Conservation (phyloP, 2,329 filamentous ascomycete species). For the Diaporthe caulivora region DNA sequence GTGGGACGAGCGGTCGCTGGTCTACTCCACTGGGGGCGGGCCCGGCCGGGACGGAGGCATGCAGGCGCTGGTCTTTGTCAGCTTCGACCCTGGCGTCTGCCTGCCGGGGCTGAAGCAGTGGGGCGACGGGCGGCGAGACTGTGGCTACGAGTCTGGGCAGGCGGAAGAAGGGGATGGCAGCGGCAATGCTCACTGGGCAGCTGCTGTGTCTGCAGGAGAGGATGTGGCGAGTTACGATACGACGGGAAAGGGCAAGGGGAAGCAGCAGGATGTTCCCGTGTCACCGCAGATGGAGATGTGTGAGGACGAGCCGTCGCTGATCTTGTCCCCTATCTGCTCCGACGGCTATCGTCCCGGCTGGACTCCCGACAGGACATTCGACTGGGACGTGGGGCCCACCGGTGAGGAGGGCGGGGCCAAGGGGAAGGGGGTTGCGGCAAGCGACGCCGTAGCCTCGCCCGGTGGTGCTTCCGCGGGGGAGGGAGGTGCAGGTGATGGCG, state of each 20-base stretch:
- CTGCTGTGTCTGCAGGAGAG: neutral
- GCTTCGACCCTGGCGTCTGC: slow-evolving; percentile 56
- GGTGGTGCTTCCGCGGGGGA: neutral
- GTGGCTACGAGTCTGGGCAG: neutral
- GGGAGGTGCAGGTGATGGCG: neutral
- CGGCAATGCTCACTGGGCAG: neutral
- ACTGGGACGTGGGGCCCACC: slow-evolving; percentile 14
- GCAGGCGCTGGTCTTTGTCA: slow-evolving; percentile 55
- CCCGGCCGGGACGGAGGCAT: slow-evolving; percentile 40
- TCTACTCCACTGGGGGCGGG: slow-evolving; percentile 55
- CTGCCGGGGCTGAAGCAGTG: slow-evolving; percentile 47
- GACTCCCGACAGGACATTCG: slow-evolving; percentile 14
- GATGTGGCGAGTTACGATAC: neutral
- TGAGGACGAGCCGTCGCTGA: neutral
- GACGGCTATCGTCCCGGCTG: slow-evolving; percentile 12
- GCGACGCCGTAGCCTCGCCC: neutral
- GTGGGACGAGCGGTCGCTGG: slow-evolving; percentile 61
- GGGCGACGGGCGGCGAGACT: slow-evolving; percentile 35
- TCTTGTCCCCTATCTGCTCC: neutral
- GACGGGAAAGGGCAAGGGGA: slow-evolving; percentile 13
- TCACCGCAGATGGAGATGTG: slow-evolving; percentile 12
- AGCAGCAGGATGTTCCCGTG: slow-evolving; percentile 1
- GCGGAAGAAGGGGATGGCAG: neutral
- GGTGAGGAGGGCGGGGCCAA: neutral
- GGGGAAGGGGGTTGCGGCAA: neutral